Base-by-base conservation (phyloP, 2,329 filamentous ascomycete species). In the Paecilomyces formosus region DNA sequence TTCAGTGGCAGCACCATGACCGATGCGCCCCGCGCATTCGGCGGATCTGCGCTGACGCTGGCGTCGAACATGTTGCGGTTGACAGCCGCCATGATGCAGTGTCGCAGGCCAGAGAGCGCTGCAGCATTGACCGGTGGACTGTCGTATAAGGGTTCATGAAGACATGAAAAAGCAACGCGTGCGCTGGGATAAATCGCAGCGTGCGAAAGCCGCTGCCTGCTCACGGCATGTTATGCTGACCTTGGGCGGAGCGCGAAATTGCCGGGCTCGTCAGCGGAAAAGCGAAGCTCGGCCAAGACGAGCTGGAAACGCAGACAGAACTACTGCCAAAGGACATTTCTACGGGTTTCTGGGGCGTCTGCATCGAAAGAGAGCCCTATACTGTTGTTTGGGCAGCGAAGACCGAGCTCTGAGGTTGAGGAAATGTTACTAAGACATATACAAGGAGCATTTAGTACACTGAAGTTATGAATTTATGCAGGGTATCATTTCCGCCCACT, bases 1-100 rank as follows among this genome's bases (percentile, higher is more conserved):
- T 85, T 84, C 65, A 87, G 70, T 12, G 84, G 84, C 8, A 86
- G 74, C 22, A 67, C 64, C 66, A 75, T 66, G 60, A 77, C 58
- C 53, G 70, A 70, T 4, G 66, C 62, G 35, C 66, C 53, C 52
- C 53, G 53, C 33, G 56, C 67, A 24, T 64, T 62, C 52, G 71
- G 70, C 24, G 56, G 64, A 55, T 74, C 68, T 15, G 61, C 62
- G 30, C 61, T 61, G 62, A 75, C 65, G 62, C 63, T 72, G 59
- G 70, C 70, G 54, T 70, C 71, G 62, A 77, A 75, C 74, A 77
- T 76, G 60, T 75, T 76, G 60, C 60, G 65, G 61, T 76, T 74
- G 69, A 76, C 73, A 58, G 70, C 64, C 65, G 69, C 70, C 75
- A 77, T 77, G 61, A 65, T 70, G 69, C 69, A 70, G 72, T 70